Evolutionary conservation across 2,329 filamentous ascomycete species (phyloP), one percentile per base, ranked within the genome.

Genomic region (Fusarium sp.): DNA sequence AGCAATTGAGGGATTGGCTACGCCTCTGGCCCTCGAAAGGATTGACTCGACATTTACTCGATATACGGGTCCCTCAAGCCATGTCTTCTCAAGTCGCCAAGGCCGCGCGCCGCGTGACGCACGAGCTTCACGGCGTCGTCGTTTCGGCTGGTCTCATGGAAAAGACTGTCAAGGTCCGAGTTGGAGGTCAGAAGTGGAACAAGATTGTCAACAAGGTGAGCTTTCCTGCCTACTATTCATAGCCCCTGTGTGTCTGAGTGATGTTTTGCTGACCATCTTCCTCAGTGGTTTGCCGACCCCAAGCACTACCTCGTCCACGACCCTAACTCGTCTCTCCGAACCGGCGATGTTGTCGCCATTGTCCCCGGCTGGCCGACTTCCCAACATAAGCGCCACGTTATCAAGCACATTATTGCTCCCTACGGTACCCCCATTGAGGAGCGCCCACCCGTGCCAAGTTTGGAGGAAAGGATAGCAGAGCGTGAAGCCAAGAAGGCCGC

Each of bases 111-210:
- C 83, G 82, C 63, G 85, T 86, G 59, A 86, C 85, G 61, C 86
- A 87, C 69, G 86, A 90, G 78, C 80, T 91, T 66, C 87, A 88
- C 70, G 93, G 93, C 71, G 90, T 96, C 45, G 94, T 96, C 27
- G 90, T 95, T 59, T 94, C 93, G 47, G 91, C 93, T 8, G 94
- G 94, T 22, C 88, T 92, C 68, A 95, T 95, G 92, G 84, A 91
- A 68, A 94, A 92, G 83, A 95, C 93, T 4, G 93, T 95, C 66
- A 95, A 94, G 83, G 94, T 95, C 71, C 90, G 91, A 74, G 88
- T 95, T 16, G 91, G 92, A 61, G 89, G 88, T 16, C 90, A 91
- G 80, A 88, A 90, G 80, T 96, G 92, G 92, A 93, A 95, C 81
- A 88, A 88, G 68, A 87, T 88, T 71, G 89, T 96, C 64, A 88